phyloP scores from a whole-genome alignment of 371 early-diverging fungal genomes.

The Phascolomyces articulosus region DNA sequence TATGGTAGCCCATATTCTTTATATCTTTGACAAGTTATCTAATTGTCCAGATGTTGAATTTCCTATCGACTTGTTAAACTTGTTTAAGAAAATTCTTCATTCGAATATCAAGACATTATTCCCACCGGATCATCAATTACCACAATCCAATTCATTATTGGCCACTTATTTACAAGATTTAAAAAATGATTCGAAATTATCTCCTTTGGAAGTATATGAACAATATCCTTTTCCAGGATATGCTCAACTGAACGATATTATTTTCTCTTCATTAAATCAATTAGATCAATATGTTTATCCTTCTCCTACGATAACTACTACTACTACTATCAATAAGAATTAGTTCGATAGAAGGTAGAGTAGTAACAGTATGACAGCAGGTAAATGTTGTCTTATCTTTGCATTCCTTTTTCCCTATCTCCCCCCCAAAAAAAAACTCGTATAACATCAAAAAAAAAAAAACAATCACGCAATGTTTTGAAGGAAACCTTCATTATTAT shows the following conservation, averaged over 20 bases:
- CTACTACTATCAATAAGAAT: no score
- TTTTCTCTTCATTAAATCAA: not conserved
- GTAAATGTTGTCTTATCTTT: no score
- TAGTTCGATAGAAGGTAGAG: no score
- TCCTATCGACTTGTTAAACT: not conserved
- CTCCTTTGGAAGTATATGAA: slow-evolving; percentile 2
- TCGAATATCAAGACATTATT: not conserved
- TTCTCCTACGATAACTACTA: no score
- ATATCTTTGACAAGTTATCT: not conserved
- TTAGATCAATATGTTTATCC: not conserved
- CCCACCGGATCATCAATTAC: slow-evolving; percentile 1
- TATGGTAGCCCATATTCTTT: not conserved
- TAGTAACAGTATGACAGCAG: no score
- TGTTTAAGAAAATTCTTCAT: not conserved
- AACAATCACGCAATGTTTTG: no score
- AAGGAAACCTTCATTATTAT: no score
- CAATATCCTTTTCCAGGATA: slow-evolving; percentile 9
- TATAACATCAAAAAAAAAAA: no score
- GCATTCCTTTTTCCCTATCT: no score
- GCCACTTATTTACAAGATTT: not conserved
- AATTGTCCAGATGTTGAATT: not conserved
- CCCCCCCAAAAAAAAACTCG: no score
- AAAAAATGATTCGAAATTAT: not conserved
- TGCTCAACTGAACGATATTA: slow-evolving; percentile 2
- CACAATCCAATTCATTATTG: not conserved